Base-by-base conservation (phyloP, 371 early-diverging fungal genomes). In the Mortierella sp. region DNA sequence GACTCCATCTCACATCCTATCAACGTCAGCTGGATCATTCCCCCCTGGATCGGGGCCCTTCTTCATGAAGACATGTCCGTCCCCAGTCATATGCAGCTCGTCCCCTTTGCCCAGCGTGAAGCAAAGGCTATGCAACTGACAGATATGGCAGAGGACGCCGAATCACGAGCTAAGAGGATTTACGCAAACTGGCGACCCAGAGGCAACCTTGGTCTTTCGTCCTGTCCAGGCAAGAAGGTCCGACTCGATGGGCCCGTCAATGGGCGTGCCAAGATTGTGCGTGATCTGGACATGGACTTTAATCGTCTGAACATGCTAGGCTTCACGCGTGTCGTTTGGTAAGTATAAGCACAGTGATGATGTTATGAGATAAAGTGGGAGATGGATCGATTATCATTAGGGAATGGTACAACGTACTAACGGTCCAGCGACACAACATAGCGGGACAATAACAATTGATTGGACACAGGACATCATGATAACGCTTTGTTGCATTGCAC, bases 171-270 rank as follows among this genome's bases (percentile, higher is more conserved):
- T 43, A 78, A 56, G 60, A 71, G 72, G 55, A 74, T 74, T 4
- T 82, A 79, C 35, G 75, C 82, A 8, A 65, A 79, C 43, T 85
- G 86, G 86, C 71, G 79, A 46, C 86, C 78, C 18, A 72, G 86
- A 58, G 93, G 93, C 5, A 96, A 96, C 78, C 77, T 96, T 56
- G 95, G 93, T 8, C 83, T 96, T 49, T 94, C 94, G 73, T 94
- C 94, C 5, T 96, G 96, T 88, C 96, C 96, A 0, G 96, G 96
- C 27, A 96, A 96, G 81, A 96, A 96, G 79, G 95, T 96, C 3
- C 91, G 96, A 43, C 82, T 96, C 35, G 91, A 92, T 41, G 96
- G 96, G 0, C 95, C 95, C n/a, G 93, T 94, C 35, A 90, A 91
- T 82, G 96, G 96, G 11, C 88, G 96, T 78, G 94, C 95, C 46